Evolutionary conservation across 1,284 basidiomycete species (phyloP), one percentile per base, ranked within the genome.

Genomic region (Omphalotus olearius): DNA sequence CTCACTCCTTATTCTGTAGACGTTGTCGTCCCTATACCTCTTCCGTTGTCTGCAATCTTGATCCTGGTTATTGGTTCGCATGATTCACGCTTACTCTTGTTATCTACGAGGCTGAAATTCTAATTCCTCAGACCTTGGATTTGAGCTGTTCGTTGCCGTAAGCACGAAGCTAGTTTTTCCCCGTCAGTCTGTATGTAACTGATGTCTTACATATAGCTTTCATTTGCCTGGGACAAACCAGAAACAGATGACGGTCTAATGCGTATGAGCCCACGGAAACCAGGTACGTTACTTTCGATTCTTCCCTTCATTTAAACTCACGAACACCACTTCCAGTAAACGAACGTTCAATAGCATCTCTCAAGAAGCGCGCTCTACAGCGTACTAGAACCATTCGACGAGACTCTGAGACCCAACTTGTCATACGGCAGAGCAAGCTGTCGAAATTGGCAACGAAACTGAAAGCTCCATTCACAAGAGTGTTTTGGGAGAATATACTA

Each of bases 151-250:
- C 48, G 76, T 82, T 46, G 83, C 82, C 46, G 80, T 82, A 44
- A 47, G 53, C 30, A 16, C 11, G 30, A 16, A 38, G 28, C 16
- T 44, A 18, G 16, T 25, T 20, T 25, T n/a, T 18, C 36, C 30
- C 33, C 14, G 5, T 4, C 9, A 9, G 17, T 33, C 0, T 45
- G 5, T 7, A 25, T 20, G 20, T 25, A 5, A n/a, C 36, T 16
- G 25, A 20, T 26, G 35, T 47, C 7, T 11, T 30, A 44, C 28
- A 37, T 25, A 1, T 55, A 83, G 79, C 70, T 86, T 17, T 82
- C 82, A 0, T 86, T 86, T 55, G 83, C 83, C 0, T 86, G 83
- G 83, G 83, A 86, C 62, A 72, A 80, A 58, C 81, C 83, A 0
- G 83, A 86, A 62, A 80, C 81, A 0, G 62, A 67, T 45, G 82